Evolutionary conservation across 345 rosid genomes (phyloP), one percentile per base, ranked within the genome.

Genomic region (Rhodomyrtus tomentosa): DNA sequence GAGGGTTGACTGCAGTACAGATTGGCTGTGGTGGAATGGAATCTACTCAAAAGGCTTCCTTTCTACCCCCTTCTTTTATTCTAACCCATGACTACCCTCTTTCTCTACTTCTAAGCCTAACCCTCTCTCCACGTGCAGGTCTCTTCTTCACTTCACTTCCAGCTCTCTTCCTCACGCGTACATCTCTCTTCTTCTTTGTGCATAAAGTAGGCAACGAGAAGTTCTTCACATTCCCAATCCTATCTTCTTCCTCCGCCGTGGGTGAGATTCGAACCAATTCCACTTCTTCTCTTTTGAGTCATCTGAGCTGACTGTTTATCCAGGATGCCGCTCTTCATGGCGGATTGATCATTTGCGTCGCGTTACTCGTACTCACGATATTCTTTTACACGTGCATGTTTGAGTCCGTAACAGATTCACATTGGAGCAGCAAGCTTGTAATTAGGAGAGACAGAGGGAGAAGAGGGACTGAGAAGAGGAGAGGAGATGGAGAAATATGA

Each of bases 401-500:
- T 36, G 76, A 62, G 79, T 32, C 76, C 76, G 5, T 0, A 1
- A 36, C 45, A 32, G 79, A 68, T 68, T 68, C 45, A 36, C 38
- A 68, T 68, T 36, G 79, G 45, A 36, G 79, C 76, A 68, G 76
- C 79, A 18, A 68, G 3, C 79, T 68, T 68, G 79, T 68, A 4
- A 9, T 68, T 68, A 20, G 40, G 24, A 68, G 76, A 68, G 45
- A 82, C 58, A 50, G 49, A 82, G 68, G 40, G 59, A 53, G 36
- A 55, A 11, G 51, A 38, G 84, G 72, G 49, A 51, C 42, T 94
- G 93, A 96, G 98, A 93, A 11, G 94, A 90, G 98, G 94, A 11
- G 94, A 90, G 84, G 51, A 55, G 82, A 96, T 96, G 99, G 98
- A 96, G 18, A 95, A 91, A 83, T 95, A 96, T 85, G 94, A 96